Evolutionary conservation across 441 rosid genomes (phyloP).

Genomic region (Kokia cookei): DNA sequence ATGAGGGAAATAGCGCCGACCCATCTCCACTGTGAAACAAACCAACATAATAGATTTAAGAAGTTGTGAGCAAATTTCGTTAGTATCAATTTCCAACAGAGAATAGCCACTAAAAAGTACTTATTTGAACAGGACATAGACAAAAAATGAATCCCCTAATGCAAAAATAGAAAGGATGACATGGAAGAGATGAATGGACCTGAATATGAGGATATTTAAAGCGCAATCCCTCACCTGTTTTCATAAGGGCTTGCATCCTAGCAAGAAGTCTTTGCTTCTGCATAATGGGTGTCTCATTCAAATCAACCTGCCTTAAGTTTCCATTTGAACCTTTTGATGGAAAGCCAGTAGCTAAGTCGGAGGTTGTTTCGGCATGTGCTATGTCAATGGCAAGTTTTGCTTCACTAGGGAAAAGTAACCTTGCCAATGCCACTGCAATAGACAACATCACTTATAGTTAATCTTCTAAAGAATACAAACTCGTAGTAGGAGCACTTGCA

Average conservation of each 20-base stretch:
- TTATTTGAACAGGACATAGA: neutral
- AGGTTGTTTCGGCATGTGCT: constrained; percentile 66
- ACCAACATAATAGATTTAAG: constrained; percentile 4
- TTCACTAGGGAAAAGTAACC: constrained; percentile 79
- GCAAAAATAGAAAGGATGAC: neutral
- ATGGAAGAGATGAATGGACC: neutral
- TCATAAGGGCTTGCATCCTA: constrained; percentile 80
- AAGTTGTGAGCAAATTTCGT: neutral
- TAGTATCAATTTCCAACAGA: neutral
- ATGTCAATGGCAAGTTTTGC: constrained; percentile 90
- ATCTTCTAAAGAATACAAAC: neutral
- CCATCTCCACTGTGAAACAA: constrained; percentile 67
- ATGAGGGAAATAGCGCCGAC: constrained; percentile 70
- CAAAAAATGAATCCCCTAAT: neutral
- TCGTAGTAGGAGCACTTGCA: neutral
- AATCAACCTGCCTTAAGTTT: constrained; percentile 70
- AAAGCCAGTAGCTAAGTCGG: constrained; percentile 50
- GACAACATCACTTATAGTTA: constrained; percentile 5
- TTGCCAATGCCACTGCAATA: constrained; percentile 77
- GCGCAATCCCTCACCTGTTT: constrained; percentile 54
- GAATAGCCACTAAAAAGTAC: neutral
- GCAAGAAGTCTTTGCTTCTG: constrained; percentile 60
- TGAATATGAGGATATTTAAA: neutral
- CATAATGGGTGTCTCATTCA: constrained; percentile 79
- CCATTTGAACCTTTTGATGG: constrained; percentile 51